Base-by-base conservation (phyloP, 2,329 filamentous ascomycete genomes). In the Colletotrichum noveboracense region DNA sequence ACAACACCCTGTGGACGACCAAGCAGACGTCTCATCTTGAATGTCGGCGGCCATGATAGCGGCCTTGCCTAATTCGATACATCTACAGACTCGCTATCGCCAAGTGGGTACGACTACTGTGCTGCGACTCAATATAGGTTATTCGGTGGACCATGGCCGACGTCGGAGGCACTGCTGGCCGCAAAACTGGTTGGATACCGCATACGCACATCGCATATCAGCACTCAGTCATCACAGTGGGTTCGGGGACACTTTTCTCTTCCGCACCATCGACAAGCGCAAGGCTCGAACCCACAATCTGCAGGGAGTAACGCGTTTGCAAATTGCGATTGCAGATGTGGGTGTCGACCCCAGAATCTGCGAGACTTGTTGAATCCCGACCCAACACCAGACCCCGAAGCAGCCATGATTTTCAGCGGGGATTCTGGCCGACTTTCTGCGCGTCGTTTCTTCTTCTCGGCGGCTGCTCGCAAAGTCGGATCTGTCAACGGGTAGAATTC, bases 71-170 rank as follows among this genome's bases (percentile, higher is more conserved):
- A 66, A 30, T 66, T 12, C 28, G 36, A 61, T 43, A 21, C 28
- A 30, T 48, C 21, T 21, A 28, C 68, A 66, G 52, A 43, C 28
- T 67, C 55, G 14, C 5, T 14, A 14, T 26, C 38, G 52, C 14
- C 60, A 36, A 48, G 73, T 64, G 73, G 69, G 18, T 60, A 30
- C 48, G 30, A 16, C 21, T 48, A 58, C 28, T 72, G 24, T 52
- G 28, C 18, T 52, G 56, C 52, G 30, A 36, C 43, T 48, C 36
- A 18, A 32, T 9, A 38, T 64, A 73, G 70, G 74, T 73, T 75
- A 68, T 75, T 73, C 21, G 60, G 70, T 75, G 74, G 70, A 73
- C 36, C 74, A 28, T 34, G 58, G 64, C 64, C 64, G 74, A 73
- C 58, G 64, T 75, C 69, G 74, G 64, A 75, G 72, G 48, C 43